A percentile compares a stretch with the other conserved stretches of the same genome.
These are phyloP conservation scores for Populus davidiana DNA, from an alignment of 345 rosid genomes.

Conservation along the genomic window DNA sequence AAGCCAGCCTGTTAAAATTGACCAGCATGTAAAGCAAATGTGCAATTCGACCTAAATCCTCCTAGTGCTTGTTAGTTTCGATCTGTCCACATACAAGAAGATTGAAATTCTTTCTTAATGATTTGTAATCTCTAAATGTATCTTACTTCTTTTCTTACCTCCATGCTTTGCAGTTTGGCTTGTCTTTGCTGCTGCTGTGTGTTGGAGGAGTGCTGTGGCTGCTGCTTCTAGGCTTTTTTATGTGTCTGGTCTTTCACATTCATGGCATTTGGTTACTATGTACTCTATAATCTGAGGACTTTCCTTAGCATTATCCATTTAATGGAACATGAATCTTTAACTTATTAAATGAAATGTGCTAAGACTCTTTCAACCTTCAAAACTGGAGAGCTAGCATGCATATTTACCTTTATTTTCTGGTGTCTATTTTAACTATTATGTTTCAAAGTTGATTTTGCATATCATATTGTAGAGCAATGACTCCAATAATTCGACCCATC, in stretches of 20 bases:
- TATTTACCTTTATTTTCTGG: background rate
- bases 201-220: slow-evolving; percentile 13
- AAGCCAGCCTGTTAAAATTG: background rate
- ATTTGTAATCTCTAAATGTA: background rate
- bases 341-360: background rate
- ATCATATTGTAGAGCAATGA: too few species aligned
- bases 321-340: background rate
- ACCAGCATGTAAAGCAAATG: background rate
- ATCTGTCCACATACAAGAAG: background rate
- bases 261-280: background rate
- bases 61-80: background rate
- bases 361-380: background rate
- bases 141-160: background rate
- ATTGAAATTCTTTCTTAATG: background rate
- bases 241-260: background rate
- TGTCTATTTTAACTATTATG: background rate
- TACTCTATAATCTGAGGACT: background rate
- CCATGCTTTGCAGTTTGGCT: slow-evolving; percentile 13
- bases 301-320: background rate
- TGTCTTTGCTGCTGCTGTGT: slow-evolving; percentile 17
- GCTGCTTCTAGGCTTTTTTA: background rate
- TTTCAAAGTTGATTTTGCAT: background rate
- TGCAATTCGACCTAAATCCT: background rate
- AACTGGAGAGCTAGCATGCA: background rate
- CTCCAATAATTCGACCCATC: too few species aligned